Evolutionary conservation across 139 green algal species (phyloP), one percentile per base, ranked within the genome.

Genomic region (Chlorella sorokiniana): DNA sequence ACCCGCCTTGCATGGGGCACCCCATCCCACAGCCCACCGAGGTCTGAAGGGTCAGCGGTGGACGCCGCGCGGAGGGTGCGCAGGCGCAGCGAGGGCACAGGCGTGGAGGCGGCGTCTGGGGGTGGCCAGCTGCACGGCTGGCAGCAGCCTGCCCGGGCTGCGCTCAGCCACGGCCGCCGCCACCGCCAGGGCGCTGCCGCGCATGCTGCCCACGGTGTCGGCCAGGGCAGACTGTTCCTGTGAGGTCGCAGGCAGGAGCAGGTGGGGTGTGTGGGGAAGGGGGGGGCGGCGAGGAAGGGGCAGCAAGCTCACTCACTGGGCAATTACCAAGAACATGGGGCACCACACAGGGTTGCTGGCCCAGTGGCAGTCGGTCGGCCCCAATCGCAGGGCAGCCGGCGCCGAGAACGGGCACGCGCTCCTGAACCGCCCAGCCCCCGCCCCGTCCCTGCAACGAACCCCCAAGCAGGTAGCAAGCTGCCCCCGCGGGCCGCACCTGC

Each of bases 111-210:
- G 8, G 40, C 68, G 41, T 0, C 41, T 54, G 8, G 22, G 48
- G 33, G 2, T 9, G 48, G 51, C 31, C 3, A 6, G 35, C 37
- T 56, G 54, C 38, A 6, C 0, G 14, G 23, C 20, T 22, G 35
- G 37, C 23, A 25, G 22, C 54, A n/a, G 54, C 22, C 1, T 20
- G 10, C 37, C 40, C 5, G 27, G 8, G 22, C 44, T 35, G 45
- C 35, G 14, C 35, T 79, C 29, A 7, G 73, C 51, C 54, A 79
- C 73, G 7, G 73, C 73, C 3, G 73, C 73, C 38, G 73, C 73
- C 52, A 79, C 25, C 0, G 73, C 73, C 22, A 79, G 51, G 18
- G 73, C 59, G 1, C 48, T 51, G 40, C 48, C 59, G 5, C 37
- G 51, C 73, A 79, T 79, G 52, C 35, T 54, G 41, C 48, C 73